These are phyloP conservation scores for Mycena sanguinolenta DNA, from an alignment of 768 basidiomycete species.

Conservation along the genomic window DNA sequence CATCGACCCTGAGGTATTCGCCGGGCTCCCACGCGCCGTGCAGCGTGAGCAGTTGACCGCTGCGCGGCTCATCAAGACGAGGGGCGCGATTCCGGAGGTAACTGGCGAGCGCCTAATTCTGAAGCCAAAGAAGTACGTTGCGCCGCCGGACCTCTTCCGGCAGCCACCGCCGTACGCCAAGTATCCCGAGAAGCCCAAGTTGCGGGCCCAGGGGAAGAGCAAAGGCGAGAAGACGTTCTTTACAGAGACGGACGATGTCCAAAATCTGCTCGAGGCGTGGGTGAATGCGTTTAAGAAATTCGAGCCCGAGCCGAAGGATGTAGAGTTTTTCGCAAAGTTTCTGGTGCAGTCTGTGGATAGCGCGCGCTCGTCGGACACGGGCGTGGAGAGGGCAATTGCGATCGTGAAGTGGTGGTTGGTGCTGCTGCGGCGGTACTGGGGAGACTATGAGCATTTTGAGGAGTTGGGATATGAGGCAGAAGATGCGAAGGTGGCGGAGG, in stretches of 20 bases:
- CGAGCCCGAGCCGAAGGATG: conserved; percentile 80
- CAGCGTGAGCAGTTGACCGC: conserved; percentile 82
- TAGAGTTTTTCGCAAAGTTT: conserved; percentile 81
- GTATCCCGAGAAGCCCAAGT: conserved; percentile 60
- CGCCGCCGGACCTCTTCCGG: conserved; percentile 56
- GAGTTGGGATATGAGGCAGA: conserved; percentile 47
- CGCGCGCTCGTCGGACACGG: conserved; percentile 64
- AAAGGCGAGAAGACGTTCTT: conserved; percentile 70
- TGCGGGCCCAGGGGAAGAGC: conserved; percentile 66
- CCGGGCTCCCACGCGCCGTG: conserved; percentile 69
- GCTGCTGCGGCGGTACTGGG: conserved; percentile 75
- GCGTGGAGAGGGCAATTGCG: conserved; percentile 77
- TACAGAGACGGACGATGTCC: conserved; percentile 78
- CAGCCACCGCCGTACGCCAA: conserved; percentile 71
- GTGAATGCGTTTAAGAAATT: conserved; percentile 70
- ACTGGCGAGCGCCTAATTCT: conserved; percentile 64
- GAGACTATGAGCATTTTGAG: conserved; percentile 63
- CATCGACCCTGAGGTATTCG: conserved; percentile 83
- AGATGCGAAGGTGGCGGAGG: conserved; percentile 64
- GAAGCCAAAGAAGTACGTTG: conserved; percentile 62
- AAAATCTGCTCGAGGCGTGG: conserved; percentile 82
- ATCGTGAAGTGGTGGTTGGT: conserved; percentile 89
- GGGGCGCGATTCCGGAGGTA: conserved; percentile 54
- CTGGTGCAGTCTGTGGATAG: conserved; percentile 76
- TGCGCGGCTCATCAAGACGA: conserved; percentile 64